Conservation (phyloP, 345 rosid genomes). For the Salix udensis region DNA sequence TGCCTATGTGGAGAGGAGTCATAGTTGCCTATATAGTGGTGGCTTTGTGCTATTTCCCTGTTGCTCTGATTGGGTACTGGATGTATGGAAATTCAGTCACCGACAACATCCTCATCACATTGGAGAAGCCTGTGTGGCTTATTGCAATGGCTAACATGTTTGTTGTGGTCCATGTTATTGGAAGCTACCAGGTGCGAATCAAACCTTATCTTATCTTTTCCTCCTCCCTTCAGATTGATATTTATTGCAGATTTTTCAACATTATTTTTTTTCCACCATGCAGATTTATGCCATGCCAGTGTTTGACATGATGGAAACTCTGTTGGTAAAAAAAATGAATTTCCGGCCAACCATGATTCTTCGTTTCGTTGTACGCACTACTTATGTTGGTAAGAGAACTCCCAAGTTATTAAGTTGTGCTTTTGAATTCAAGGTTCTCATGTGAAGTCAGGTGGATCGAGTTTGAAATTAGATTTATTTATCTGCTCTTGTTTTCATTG, state of each 20-base stretch:
- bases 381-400: slow-evolving; percentile 26
- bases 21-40: slow-evolving; percentile 30
- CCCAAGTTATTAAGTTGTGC: neutral
- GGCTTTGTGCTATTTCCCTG: slow-evolving; percentile 35
- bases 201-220: neutral
- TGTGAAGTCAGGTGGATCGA: neutral
- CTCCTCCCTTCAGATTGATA: neutral
- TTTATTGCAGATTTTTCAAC: neutral
- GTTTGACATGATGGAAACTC: slow-evolving; percentile 32
- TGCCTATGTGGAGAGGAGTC: slow-evolving; percentile 36
- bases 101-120: slow-evolving; percentile 30
- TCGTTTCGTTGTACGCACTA: slow-evolving; percentile 18
- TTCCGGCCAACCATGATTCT: slow-evolving; percentile 19
- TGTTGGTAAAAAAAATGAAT: slow-evolving; percentile 21
- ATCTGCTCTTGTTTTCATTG: neutral
- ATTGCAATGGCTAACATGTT: slow-evolving; percentile 32
- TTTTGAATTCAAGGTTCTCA: neutral
- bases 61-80: slow-evolving; percentile 30
- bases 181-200: slow-evolving; percentile 27
- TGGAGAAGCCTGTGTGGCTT: slow-evolving; percentile 29
- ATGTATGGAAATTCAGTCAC: slow-evolving; percentile 22
- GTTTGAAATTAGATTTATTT: neutral
- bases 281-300: slow-evolving; percentile 33
- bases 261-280: neutral
- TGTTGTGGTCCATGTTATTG: slow-evolving; percentile 33